Base-by-base conservation (phyloP, 116 monocot genomes). In the Posidonia oceanica region DNA sequence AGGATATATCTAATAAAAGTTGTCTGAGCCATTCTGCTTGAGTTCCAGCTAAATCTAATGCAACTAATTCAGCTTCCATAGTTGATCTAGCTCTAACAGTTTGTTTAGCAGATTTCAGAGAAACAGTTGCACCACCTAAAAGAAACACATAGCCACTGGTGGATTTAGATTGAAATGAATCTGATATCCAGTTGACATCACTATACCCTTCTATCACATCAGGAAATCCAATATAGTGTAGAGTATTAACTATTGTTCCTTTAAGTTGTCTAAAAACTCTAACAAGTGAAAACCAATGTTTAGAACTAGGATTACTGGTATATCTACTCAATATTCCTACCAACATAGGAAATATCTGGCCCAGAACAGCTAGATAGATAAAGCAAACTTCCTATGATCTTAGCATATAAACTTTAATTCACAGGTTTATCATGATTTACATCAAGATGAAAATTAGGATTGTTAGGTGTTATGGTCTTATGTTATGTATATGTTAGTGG, bases 251-350 rank as follows among this genome's bases (percentile, higher is more conserved):
- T 5, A 74, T 18, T 2, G 39, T 74, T 15, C 42, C 74, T 36
- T 56, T 57, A 39, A 74, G 40, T 7, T 56, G n/a, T 66, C 36
- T 74, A 74, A 66, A 74, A 22, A 74, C 74, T 66, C 54, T 66
- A 18, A 22, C 54, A 12, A 58, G 51, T 41, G 66, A 38, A 2
- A 38, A 37, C 67, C 14, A 66, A 59, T 75, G 74, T 2, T 59
- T 36, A 14, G 5, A 37, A 29, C 21, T 67, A 42, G 74, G 58
- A 29, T 52, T 62, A 8, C 40, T 56, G 15, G 56, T 72, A 29
- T 72, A 72, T 57, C 63, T 64, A 63, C 72, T 63, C 52, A 72
- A 38, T 40, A 11, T 63, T 11, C 58, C 52, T 15, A 75, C 29
- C 44, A 23, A 15, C 74, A 59, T 58, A 59, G 12, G 66, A 52